These are phyloP conservation scores for Xylaria sp. DNA, from an alignment of 2,329 filamentous ascomycete species.

Conservation along the genomic window DNA sequence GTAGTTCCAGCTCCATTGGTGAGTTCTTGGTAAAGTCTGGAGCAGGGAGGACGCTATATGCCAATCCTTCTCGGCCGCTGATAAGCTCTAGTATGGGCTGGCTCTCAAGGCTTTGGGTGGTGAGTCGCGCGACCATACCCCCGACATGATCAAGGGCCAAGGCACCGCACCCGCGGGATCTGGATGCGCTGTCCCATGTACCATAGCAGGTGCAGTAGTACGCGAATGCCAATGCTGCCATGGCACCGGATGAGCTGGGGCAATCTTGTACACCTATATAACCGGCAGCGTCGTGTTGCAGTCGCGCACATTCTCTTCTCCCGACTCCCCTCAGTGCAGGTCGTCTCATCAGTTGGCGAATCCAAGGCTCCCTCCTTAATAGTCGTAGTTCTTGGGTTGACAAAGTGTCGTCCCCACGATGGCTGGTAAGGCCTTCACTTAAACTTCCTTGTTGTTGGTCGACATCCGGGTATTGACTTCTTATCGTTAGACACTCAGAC, in stretches of 20 bases:
- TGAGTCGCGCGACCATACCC: slow-evolving; percentile 17
- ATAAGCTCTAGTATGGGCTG: slow-evolving; percentile 23
- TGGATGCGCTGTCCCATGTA: neutral
- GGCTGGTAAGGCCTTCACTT: slow-evolving; percentile 28
- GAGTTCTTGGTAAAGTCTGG: slow-evolving; percentile 14
- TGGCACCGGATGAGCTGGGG: slow-evolving; percentile 3
- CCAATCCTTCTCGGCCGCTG: slow-evolving; percentile 29
- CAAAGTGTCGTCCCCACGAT: slow-evolving; percentile 29
- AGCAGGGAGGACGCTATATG: slow-evolving; percentile 24
- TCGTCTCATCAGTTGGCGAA: slow-evolving; percentile 17
- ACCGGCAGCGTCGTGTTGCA: slow-evolving; percentile 16
- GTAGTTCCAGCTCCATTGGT: slow-evolving; percentile 11
- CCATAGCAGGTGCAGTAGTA: slow-evolving; percentile 10
- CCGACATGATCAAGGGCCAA: slow-evolving; percentile 15
- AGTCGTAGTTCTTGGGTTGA: slow-evolving; percentile 19
- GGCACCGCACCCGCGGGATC: slow-evolving; percentile 13
- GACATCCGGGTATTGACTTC: slow-evolving; percentile 16
- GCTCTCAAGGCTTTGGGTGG: slow-evolving; percentile 11
- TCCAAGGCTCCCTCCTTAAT: slow-evolving; percentile 3
- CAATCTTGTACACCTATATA: slow-evolving; percentile 23
- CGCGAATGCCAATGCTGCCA: slow-evolving; percentile 20
- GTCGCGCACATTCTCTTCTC: neutral
- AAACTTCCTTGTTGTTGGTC: neutral
- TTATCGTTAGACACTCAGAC: slow-evolving; percentile 26
- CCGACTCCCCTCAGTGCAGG: slow-evolving; percentile 18